phyloP scores from a whole-genome alignment of 257 asterid species.

The Thymus mandschuricus region DNA sequence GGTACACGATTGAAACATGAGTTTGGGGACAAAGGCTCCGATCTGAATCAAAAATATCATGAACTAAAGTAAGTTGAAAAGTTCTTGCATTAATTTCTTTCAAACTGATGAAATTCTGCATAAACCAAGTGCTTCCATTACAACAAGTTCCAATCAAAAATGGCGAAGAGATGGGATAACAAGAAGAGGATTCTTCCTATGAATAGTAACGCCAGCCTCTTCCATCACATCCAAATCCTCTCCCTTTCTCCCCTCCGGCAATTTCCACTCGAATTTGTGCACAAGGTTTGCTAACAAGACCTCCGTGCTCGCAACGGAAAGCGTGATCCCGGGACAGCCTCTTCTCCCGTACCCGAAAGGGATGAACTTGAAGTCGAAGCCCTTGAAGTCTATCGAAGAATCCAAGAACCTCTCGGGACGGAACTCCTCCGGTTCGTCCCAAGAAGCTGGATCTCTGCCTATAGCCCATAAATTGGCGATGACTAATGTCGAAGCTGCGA shows the following conservation, averaged over 20 bases:
- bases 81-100: too few relatives aligned
- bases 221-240: slow-evolving; percentile 4
- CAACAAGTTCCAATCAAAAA: neutral
- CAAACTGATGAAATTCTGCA: too few relatives aligned
- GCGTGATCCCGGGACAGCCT: slow-evolving; percentile 42
- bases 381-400: slow-evolving; percentile 23
- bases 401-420: slow-evolving; percentile 48
- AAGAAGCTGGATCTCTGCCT: slow-evolving; percentile 36
- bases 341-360: slow-evolving; percentile 49
- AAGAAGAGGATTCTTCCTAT: slow-evolving; percentile 9
- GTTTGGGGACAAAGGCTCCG: too few relatives aligned
- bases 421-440: slow-evolving; percentile 51
- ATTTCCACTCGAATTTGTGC: slow-evolving; percentile 35
- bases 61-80: too few relatives aligned
- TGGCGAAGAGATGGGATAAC: neutral
- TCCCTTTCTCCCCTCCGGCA: slow-evolving; percentile 26
- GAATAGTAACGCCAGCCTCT: slow-evolving; percentile 3
- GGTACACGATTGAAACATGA: too few relatives aligned
- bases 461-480: slow-evolving; percentile 45
- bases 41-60: too few relatives aligned
- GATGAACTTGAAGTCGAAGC: slow-evolving; percentile 35
- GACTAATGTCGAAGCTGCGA: slow-evolving; percentile 41
- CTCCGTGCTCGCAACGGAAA: slow-evolving; percentile 21
- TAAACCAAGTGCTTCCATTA: too few relatives aligned
- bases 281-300: slow-evolving; percentile 28